Evolutionary conservation across 148 eudicot genomes (phyloP).

Genomic region (Camellia granthamiana): DNA sequence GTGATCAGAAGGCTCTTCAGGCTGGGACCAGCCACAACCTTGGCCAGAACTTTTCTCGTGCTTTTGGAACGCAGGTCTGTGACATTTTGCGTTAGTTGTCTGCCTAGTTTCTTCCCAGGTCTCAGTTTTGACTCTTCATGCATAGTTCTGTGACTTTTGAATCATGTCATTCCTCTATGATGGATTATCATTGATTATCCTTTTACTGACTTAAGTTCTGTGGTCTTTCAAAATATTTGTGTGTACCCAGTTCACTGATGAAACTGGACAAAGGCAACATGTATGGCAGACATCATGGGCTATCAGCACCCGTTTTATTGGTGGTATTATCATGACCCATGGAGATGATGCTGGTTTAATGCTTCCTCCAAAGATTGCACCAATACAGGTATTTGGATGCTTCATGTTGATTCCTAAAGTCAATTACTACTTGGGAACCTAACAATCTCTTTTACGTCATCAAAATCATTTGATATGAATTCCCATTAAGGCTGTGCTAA

Average conservation of each 20-base stretch:
- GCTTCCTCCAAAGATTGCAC: constrained; percentile 96
- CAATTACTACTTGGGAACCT: neutral
- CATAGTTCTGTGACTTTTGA: neutral
- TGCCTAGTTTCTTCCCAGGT: neutral
- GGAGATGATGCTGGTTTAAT: constrained; percentile 97
- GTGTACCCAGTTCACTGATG: constrained; percentile 75
- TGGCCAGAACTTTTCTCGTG: constrained; percentile 96
- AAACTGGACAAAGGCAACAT: constrained; percentile 81
- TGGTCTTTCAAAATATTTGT: constrained; percentile 7
- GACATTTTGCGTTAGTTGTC: neutral
- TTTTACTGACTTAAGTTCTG: neutral
- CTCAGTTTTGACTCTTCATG: no score
- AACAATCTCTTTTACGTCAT: neutral
- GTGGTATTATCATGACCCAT: constrained; percentile 98
- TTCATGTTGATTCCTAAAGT: constrained; percentile 10
- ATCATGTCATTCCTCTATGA: neutral
- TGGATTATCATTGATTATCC: constrained; percentile 1
- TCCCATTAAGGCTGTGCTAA: neutral
- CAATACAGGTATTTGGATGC: constrained; percentile 66
- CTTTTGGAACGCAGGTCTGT: constrained; percentile 88
- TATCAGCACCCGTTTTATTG: constrained; percentile 94
- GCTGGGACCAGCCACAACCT: constrained; percentile 99
- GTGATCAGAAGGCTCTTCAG: constrained; percentile 96
- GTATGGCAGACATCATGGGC: constrained; percentile 99
- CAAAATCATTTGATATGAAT: neutral